Evolutionary conservation across 257 asterid genomes (phyloP), one percentile per base, ranked within the genome.

Genomic region (Solanum sparsipilum): DNA sequence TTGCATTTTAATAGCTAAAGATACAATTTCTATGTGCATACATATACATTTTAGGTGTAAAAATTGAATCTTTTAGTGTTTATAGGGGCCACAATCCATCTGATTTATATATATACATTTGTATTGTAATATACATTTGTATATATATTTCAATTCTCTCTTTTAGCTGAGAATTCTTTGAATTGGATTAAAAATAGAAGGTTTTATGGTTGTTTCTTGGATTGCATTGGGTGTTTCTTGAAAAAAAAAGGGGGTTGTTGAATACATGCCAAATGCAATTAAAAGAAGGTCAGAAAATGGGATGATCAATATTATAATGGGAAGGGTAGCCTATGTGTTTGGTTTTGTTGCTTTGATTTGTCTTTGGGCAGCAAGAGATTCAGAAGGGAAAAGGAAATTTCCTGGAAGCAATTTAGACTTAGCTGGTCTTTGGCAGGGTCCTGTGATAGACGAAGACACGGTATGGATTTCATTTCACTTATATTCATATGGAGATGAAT

Each of bases 341-440:
- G 87, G 93, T 92, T 88, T 93, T 87, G 91, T 95, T 88, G 95
- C 91, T 87, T 89, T 92, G 89, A 31, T 94, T 56, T 93, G 93
- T 85, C 89, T 92, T 90, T 90, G 90, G 86, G 92, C 93, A 31
- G 92, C 94, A 7, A 92, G 86, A 89, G 68, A 90, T 88, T 93
- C 96, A n/a, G 93, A 92, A 83, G 94, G 94, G 16, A 89, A 89
- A 90, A 88, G 93, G 89, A 93, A 93, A 88, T 89, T 92, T 73
- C 92, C 89, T 5, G 92, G 89, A 71, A 91, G 89, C 84, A 56
- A 86, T 81, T 52, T 71, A 20, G 90, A 87, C 16, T 18, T 84
- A 78, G 90, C 86, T 68, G 81, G 52, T 82, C 75, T 91, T 38
- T 78, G 82, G 88, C 84, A 88, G 81, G 35, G 73, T 86, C 90